These are phyloP conservation scores for Neobulgaria alba DNA, from an alignment of 2,329 filamentous ascomycete species.

Conservation along the genomic window DNA sequence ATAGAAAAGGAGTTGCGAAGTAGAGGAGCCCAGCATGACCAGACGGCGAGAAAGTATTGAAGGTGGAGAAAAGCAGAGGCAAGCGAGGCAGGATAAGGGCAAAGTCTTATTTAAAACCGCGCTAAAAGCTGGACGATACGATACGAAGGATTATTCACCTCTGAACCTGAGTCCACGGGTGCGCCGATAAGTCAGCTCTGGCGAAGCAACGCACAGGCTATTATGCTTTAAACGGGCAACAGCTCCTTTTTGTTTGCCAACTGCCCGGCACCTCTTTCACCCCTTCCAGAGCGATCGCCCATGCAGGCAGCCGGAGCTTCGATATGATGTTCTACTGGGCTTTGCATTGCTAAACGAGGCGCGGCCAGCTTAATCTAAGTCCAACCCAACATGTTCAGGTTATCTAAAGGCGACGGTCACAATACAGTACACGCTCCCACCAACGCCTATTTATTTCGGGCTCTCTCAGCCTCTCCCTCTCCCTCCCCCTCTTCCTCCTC, in stretches of 20 bases:
- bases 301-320: slow-evolving; percentile 21
- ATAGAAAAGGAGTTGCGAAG: slow-evolving; percentile 4
- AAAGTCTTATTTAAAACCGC: slow-evolving; percentile 14
- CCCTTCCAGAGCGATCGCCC: no score
- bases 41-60: slow-evolving; percentile 3
- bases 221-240: slow-evolving; percentile 12
- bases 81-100: not conserved
- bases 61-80: slow-evolving; percentile 3
- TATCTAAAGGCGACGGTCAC: no score
- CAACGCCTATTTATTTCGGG: not conserved
- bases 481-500: slow-evolving; percentile 24
- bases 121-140: slow-evolving; percentile 11
- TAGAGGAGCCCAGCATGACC: no score
- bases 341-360: slow-evolving; percentile 2
- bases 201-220: slow-evolving; percentile 12
- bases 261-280: no score
- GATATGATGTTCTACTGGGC: no score
- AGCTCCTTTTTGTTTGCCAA: slow-evolving; percentile 15
- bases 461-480: slow-evolving; percentile 23
- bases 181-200: slow-evolving; percentile 13
- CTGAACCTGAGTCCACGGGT: no score
- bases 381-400: no score
- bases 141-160: slow-evolving; percentile 7
- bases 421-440: slow-evolving; percentile 2
- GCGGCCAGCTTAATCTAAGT: slow-evolving; percentile 6